Conservation (phyloP, 1,284 basidiomycete species). For the Tilletiopsis washingtonensis region DNA sequence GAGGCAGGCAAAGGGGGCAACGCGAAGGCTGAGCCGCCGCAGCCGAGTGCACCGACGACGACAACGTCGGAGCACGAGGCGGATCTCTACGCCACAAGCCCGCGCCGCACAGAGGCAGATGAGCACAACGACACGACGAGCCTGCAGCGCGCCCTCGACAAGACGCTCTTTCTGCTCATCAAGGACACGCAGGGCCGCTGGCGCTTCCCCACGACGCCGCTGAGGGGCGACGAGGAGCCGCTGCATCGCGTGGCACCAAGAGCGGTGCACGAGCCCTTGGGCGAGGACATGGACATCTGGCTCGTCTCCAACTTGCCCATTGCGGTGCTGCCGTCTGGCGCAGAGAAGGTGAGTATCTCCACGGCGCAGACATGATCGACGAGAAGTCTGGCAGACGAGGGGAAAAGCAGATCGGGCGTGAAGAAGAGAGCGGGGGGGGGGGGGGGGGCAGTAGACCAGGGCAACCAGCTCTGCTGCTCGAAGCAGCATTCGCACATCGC, state of each 20-base stretch:
- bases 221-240: not conserved
- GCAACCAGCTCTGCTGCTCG: too few relatives aligned
- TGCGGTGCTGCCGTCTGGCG: slow-evolving; percentile 14
- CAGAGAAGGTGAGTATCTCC: slow-evolving; percentile 7
- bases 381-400: not conserved
- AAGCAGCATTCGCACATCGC: too few relatives aligned
- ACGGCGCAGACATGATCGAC: slow-evolving; percentile 2
- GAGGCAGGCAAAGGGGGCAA: not conserved
- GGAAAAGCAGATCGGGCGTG: not conserved
- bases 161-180: slow-evolving; percentile 78
- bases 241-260: slow-evolving; percentile 15
- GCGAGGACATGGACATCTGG: slow-evolving; percentile 42
- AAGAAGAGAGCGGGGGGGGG: too few relatives aligned
- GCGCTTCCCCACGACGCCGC: slow-evolving; percentile 9
- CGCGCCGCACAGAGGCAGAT: slow-evolving; percentile 57
- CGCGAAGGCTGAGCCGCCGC: not conserved
- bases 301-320: slow-evolving; percentile 38
- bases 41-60: not conserved
- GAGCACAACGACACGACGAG: slow-evolving; percentile 58
- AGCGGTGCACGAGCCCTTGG: slow-evolving; percentile 23
- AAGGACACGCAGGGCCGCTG: slow-evolving; percentile 51
- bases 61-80: slow-evolving; percentile 51
- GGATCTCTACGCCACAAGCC: slow-evolving; percentile 55
- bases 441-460: too few relatives aligned
- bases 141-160: slow-evolving; percentile 69